Evolutionary conservation across 495 filamentous ascomycete genomes (phyloP), one percentile per base, ranked within the genome.

Genomic region (Clavariopsis aquatica): DNA sequence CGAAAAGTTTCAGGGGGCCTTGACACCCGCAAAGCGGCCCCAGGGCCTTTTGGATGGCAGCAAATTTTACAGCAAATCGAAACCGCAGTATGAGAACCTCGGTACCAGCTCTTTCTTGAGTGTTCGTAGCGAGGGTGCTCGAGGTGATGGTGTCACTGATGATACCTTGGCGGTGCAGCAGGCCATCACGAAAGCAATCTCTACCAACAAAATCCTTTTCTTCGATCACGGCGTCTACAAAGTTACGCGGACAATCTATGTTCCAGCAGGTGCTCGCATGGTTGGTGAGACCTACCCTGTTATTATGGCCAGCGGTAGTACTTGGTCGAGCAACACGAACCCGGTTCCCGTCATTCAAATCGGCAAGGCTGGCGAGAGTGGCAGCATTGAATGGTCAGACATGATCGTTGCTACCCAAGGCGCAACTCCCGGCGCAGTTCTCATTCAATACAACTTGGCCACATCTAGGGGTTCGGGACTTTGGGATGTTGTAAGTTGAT

Each of bases 161-260:
- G 88, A 90, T 65, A 88, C 87, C 9, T 80, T 78, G 0, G 83
- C 80, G 19, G 82, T 98, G 70, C 92, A 98, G 72, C 79, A 81
- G 20, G 79, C 89, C 34, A 81, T 93, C 43, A 81, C 93, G 73
- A 28, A 52, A 0, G 83, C 78, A 58, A 86, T 78, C 17, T 77
- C 76, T 17, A 65, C 78, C 8, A 79, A 79, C 57, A 85, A 93
- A 49, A 78, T 97, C 54, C 83, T 96, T 58, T 98, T 90, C 81
- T 95, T 98, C 72, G 90, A 95, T 74, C 89, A 95, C 71, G 93
- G 93, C 52, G 86, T 88, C 26, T 98, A 96, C 76, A 76, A 96
- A 20, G 80, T 98, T 71, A 89, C 89, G 49, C 82, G 86, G 56
- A 97, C 93, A 1, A 77, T 98, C 75, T 86, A 88, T 72, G 82